Evolutionary conservation across 1,139 yeast genomes (phyloP), one percentile per base, ranked within the genome.

Genomic region (Pichia sp.): DNA sequence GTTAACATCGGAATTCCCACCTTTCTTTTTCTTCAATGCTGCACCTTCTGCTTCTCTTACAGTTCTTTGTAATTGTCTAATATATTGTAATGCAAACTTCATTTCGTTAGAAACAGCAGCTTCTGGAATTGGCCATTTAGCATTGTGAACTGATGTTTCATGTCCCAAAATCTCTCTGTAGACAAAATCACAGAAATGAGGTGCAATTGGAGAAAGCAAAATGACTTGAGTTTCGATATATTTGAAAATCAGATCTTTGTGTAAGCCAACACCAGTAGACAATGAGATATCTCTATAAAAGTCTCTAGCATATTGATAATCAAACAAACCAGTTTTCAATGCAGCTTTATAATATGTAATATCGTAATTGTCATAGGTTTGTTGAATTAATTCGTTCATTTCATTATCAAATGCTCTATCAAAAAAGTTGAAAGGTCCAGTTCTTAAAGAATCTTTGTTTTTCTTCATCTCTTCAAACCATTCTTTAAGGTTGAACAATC

Each of bases 231-330:
- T 67, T 64, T 86, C 94, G 54, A 93, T 84, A 61, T 86, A 91
- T 56, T 79, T 79, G 54, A 78, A 61, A 36, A 86, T 81, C 52
- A 93, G 72, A 53, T 84, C 95, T 56, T 71, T 76, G 68, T 86
- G 96, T 95, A 91, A 84, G 34, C 67, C 68, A 34, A 53, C 49
- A 39, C 79, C 79, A 39, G 68, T 59, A 28, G 71, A 69, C 6
- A 45, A 19, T 15, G 67, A 66, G 15, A 81, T 72, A 54, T 91
- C 97, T 67, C 98, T 82, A 69, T 91, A 91, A 68, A 83, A 88
- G 66, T 93, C 99, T 68, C 98, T 83, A 21, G 96, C 80, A 47
- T 88, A 75, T 68, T 88, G 97, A 73, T 80, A 84, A 62, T 93
- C 98, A 56, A 91, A 93, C 54, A 91, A 75, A 52, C 96, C 97